Conservation (phyloP, 2,329 filamentous ascomycete genomes). For the Penicillium sp. region DNA sequence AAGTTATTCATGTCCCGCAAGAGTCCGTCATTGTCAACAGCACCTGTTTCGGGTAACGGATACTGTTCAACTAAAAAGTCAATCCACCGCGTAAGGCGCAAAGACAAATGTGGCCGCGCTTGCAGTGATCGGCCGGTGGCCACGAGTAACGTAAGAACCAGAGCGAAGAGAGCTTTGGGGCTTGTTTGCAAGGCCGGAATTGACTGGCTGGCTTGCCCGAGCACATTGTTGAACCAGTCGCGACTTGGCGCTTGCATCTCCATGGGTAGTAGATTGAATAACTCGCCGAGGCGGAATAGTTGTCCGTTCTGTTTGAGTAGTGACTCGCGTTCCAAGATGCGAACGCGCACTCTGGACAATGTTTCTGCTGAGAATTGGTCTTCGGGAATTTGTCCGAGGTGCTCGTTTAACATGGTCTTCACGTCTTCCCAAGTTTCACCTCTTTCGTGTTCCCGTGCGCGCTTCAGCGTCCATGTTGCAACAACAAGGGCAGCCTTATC, state of each 20-base stretch:
- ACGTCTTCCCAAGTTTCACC: constrained; percentile 22
- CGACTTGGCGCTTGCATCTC: constrained; percentile 22
- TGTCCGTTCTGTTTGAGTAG: constrained; percentile 32
- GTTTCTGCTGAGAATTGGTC: constrained; percentile 26
- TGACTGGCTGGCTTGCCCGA: constrained; percentile 15
- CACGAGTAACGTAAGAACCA: constrained; percentile 31
- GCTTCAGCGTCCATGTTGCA: constrained; percentile 34
- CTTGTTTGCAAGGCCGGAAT: constrained; percentile 17
- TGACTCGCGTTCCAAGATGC: constrained; percentile 30
- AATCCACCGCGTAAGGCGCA: constrained; percentile 34
- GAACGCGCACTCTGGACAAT: constrained; percentile 24
- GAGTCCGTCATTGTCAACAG: constrained; percentile 24
- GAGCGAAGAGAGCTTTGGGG: constrained; percentile 16
- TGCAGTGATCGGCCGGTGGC: constrained; percentile 19
- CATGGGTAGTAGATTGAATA: constrained; percentile 26
- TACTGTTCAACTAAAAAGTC: constrained; percentile 32
- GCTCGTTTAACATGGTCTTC: constrained; percentile 24
- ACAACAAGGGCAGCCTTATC: constrained; percentile 37
- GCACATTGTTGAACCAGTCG: constrained; percentile 21
- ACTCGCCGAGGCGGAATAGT: constrained; percentile 28
- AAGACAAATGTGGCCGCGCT: constrained; percentile 19
- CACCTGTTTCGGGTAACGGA: constrained; percentile 26
- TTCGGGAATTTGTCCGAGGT: constrained; percentile 27
- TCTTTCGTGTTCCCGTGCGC: constrained; percentile 27
- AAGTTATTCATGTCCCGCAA: constrained; percentile 8